Evolutionary conservation across 352 stramenopile species (phyloP).

Genomic region (Globisporangium acanthophoron): DNA sequence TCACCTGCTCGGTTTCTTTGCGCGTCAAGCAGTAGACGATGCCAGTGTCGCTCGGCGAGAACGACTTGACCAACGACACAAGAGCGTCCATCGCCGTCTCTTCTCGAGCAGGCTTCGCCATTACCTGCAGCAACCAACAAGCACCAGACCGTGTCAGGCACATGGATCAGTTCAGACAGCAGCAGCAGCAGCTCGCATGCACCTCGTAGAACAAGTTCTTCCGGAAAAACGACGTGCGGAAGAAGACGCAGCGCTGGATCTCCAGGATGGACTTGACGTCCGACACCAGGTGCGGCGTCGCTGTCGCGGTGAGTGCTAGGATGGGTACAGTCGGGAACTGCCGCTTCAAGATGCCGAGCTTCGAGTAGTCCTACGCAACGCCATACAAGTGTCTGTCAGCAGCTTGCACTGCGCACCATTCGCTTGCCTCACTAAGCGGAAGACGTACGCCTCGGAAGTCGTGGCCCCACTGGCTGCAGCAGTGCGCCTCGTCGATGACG

Average conservation of each 20-base stretch:
- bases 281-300: conserved; percentile 61
- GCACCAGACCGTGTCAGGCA: background rate
- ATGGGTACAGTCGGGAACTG: conserved; percentile 89
- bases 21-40: conserved; percentile 92
- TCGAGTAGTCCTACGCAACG: conserved; percentile 81
- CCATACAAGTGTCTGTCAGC: background rate
- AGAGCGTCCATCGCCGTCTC: conserved; percentile 51
- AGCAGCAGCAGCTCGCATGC: background rate
- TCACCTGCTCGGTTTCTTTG: conserved; percentile 90
- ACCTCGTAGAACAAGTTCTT: conserved; percentile 88
- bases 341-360: conserved; percentile 87
- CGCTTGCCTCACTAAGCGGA: background rate
- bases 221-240: conserved; percentile 87
- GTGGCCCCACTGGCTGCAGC: conserved; percentile 79
- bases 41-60: conserved; percentile 47
- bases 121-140: conserved; percentile 19
- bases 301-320: conserved; percentile 88
- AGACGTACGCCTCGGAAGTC: conserved; percentile 65
- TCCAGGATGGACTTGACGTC: conserved; percentile 74
- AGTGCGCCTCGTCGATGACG: conserved; percentile 92
- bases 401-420: background rate
- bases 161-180: background rate
- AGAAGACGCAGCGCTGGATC: conserved; percentile 77
- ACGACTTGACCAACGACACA: conserved; percentile 71
- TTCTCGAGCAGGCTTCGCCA: conserved; percentile 45